Evolutionary conservation across 768 basidiomycete species (phyloP), one percentile per base, ranked within the genome.

Genomic region (Leccinum incarnatum): DNA sequence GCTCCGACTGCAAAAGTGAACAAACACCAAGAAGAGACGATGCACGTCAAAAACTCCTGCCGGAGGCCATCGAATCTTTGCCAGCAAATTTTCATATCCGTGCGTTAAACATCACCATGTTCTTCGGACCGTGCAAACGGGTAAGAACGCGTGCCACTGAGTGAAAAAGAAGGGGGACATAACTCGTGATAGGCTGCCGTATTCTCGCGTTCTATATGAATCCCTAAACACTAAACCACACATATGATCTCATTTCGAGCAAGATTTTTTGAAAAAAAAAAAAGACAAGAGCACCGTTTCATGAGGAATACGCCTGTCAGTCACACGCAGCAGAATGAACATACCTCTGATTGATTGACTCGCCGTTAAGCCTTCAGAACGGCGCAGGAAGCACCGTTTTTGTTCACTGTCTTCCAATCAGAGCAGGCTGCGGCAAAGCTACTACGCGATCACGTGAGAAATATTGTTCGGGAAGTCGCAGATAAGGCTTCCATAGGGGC

Each of bases 211-310:
- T 57, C 51, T 32, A 51, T 36, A 55, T 64, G 62, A 57, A 59
- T 25, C n/a, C 53, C 25, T 48, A 46, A 40, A 14, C 27, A 52
- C 27, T 40, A 63, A 54, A 58, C 55, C 50, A 37, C 12, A 19
- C 10, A 62, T 34, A 45, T 1, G 53, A 58, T 61, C 56, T 36
- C 52, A 64, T 69, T 60, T 64, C 46, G 53, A 52, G 55, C 51
- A 48, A 45, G 25, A 48, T 48, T 21, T 25, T 25, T 17, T 45
- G 11, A 19, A 29, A 42, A 55, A 52, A 19, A 27, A 27, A 27
- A 42, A 55, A 52, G 52, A 60, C 52, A 37, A 56, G 54, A 53
- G 50, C 15, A 11, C 3, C 23, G 29, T 55, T 61, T 55, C 57
- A 60, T n/a, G 50, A 48, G 54, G 19, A 42, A 50, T 25, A 59